Evolutionary conservation across 2,329 filamentous ascomycete species (phyloP), one percentile per base, ranked within the genome.

Genomic region (Helicocarpus griseus): DNA sequence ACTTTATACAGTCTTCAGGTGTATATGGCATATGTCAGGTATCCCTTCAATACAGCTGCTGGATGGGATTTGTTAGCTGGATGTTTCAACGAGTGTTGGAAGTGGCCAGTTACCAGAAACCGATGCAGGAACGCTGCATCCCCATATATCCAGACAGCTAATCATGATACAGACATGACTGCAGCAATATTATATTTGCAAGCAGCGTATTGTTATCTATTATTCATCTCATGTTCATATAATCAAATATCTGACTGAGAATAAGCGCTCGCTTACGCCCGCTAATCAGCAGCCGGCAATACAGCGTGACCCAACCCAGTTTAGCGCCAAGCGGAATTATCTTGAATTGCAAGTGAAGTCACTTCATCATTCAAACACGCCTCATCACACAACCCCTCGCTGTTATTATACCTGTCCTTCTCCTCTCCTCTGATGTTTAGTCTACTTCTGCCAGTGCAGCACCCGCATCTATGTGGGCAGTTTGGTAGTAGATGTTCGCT

Each of bases 401-500:
- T 19, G 38, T 21, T 24, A 40, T 22, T 24, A 9, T 5, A 19
- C 11, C 38, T n/a, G 24, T 17, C 14, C 3, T 43, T 43, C 13
- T 43, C 4, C 21, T 46, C 17, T 19, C 33, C 36, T 56, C 53
- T 56, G 53, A 56, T 56, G 55, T 56, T 41, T 51, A 49, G 50
- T 49, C 40, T 51, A 49, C 33, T 40, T 35, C 35, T 54, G 54
- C 43, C 33, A 26, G 36, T 49, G 26, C 50, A 50, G 29, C 45
- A 41, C 53, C 53, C 53, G 55, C 53, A 48, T 28, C 38, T 40
- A 38, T 49, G 53, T 53, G 55, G 55, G 50, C 52, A 54, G 39
- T 31, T 40, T 48, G 41, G 24, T 22, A 36, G 28, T 47, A 29
- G 13, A 48, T 49, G 28, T 29, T 49, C 43, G 5, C 53, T 50